Conservation (phyloP, 2,329 filamentous ascomycete genomes). For the Venturia nashicola region DNA sequence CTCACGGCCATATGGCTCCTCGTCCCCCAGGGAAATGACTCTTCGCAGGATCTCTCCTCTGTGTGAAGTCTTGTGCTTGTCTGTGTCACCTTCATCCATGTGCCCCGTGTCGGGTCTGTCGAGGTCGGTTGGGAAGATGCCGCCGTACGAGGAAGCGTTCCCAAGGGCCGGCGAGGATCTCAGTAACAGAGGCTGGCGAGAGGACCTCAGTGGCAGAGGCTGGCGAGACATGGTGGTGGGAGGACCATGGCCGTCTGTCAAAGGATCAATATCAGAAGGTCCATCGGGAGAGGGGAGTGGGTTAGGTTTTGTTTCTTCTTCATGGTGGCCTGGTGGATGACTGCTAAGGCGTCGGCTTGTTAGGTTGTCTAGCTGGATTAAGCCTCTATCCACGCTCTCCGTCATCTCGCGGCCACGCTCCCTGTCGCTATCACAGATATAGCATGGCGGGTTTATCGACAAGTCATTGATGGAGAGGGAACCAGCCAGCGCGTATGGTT, state of each 20-base stretch:
- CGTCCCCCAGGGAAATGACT: not conserved
- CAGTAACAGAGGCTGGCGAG: conserved; percentile 43
- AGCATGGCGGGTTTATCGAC: not conserved
- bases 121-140: not conserved
- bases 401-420: not conserved
- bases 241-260: not conserved
- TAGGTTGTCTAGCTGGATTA: not conserved
- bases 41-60: not conserved
- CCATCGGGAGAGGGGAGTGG: not conserved
- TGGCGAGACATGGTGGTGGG: conserved; percentile 32
- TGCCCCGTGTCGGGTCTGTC: not conserved
- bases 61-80: not conserved
- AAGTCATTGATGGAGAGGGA: not conserved
- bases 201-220: conserved; percentile 46
- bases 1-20: conserved; percentile 8
- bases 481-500: not conserved
- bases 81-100: not conserved
- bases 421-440: not conserved
- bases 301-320: not conserved
- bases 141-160: conserved; percentile 38
- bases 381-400: not conserved
- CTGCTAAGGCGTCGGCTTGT: not conserved
- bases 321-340: not conserved
- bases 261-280: not conserved
- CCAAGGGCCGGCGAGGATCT: conserved; percentile 48